These are phyloP conservation scores for Brasilioporus rufonigricans DNA, from an alignment of 768 basidiomycete genomes.

Conservation along the genomic window DNA sequence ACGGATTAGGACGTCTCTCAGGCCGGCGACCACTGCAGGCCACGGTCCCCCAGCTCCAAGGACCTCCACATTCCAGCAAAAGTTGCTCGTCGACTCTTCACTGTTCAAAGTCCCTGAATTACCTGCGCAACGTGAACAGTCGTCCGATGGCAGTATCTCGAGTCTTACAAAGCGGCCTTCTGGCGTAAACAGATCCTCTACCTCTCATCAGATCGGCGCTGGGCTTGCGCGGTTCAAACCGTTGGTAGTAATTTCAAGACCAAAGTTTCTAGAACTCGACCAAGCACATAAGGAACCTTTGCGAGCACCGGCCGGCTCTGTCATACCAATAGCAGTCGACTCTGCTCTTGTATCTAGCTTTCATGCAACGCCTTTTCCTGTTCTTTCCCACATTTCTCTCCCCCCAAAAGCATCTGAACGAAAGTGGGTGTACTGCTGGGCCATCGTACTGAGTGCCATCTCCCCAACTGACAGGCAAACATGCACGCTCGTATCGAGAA, in stretches of 20 bases:
- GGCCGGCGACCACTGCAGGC: background rate
- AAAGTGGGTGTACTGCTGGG: constrained; percentile 49
- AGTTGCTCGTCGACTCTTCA: background rate
- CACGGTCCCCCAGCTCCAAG: background rate
- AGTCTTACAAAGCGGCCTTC: background rate
- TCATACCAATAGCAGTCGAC: background rate
- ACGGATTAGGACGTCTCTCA: constrained; percentile 7
- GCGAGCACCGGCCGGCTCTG: background rate
- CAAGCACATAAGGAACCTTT: background rate
- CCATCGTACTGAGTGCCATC: constrained; percentile 53
- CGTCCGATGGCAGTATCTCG: background rate
- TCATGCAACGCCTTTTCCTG: constrained; percentile 1
- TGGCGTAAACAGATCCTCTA: background rate
- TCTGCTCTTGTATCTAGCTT: background rate
- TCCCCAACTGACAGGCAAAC: constrained; percentile 40
- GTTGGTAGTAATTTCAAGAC: background rate
- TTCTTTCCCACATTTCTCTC: constrained; percentile 44
- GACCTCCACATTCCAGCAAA: background rate
- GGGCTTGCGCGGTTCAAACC: constrained; percentile 25
- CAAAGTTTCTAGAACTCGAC: background rate
- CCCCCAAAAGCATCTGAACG: constrained; percentile 62
- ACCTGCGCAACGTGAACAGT: background rate
- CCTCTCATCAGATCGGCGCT: background rate
- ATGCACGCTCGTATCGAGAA: constrained; percentile 55
- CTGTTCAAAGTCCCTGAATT: constrained; percentile 7